Base-by-base conservation (phyloP, 768 basidiomycete genomes). In the Cystofilobasidium macerans region DNA sequence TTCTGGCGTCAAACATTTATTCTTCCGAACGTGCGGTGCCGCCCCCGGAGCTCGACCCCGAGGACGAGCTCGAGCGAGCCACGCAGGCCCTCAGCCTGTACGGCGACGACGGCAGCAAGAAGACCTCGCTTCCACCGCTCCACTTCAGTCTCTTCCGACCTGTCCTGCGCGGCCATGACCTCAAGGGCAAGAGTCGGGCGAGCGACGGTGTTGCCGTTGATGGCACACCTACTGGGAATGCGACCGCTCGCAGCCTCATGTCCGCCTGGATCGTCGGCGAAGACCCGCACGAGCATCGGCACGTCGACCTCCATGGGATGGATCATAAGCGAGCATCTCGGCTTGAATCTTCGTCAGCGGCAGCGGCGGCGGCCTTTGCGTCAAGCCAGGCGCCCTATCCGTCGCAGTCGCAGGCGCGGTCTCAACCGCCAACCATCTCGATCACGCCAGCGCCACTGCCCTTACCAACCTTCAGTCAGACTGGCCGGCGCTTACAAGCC, bases 251-350 rank as follows among this genome's bases (percentile, higher is more conserved):
- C 22, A 35, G 53, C 30, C 40, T 67, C 26, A 56, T 62, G 51
- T 54, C 58, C 26, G n/a, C 59, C 20, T 67, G 65, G 65, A 28
- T 62, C 47, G 42, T 67, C 2, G 65, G 65, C 33, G 65, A 67
- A 32, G 65, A 67, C 56, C 65, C 65, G 24, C 38, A 14, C 30
- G 65, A 67, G 30, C 30, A 54, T 20, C 51, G 51, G 16, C 51
- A 54, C 30, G 51, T 54, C 20, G 51, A 54, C 51, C 51, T 54
- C 14, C 51, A 54, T 30, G 28, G 30, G 28, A 42, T 30, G 38
- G 24, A 33, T 30, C 28, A 54, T 7, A 18, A 30, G 18, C 16
- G 26, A n/a, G n/a, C n/a, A n/a, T n/a, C n/a, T 20, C 51, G 51
- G 30, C 51, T 32, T 13, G 51, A 28, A 20, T 13, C 1, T 2